These are phyloP conservation scores for Eutypella sp. DNA, from an alignment of 2,329 filamentous ascomycete genomes.

Conservation along the genomic window DNA sequence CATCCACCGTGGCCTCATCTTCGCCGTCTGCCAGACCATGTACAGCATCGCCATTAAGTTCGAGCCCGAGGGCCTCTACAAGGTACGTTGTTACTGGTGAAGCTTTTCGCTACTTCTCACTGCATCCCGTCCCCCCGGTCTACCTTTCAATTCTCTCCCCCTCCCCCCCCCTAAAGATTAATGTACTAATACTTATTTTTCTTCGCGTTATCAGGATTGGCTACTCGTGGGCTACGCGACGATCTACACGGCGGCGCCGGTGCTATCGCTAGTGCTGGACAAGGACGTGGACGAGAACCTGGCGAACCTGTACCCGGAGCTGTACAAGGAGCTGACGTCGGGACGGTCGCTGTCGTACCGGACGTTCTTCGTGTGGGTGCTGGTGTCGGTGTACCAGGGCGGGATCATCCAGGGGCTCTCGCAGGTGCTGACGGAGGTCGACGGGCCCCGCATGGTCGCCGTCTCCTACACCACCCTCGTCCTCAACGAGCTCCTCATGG, in stretches of 20 bases:
- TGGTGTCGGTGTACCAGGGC: slow-evolving; percentile 92
- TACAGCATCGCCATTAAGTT: slow-evolving; percentile 91
- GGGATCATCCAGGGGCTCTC: slow-evolving; percentile 92
- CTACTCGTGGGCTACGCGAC: slow-evolving; percentile 95
- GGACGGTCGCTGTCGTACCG: slow-evolving; percentile 84
- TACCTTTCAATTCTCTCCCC: too few species aligned
- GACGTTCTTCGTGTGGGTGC: slow-evolving; percentile 95
- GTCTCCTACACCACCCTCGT: slow-evolving; percentile 90
- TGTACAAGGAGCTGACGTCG: slow-evolving; percentile 94
- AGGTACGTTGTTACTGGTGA: slow-evolving; percentile 40
- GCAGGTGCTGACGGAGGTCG: slow-evolving; percentile 78
- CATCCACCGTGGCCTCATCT: slow-evolving; percentile 93
- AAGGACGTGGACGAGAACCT: slow-evolving; percentile 91
- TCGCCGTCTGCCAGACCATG: slow-evolving; percentile 93
- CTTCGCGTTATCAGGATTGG: slow-evolving; percentile 68
- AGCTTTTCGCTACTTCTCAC: background rate
- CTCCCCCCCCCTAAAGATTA: background rate
- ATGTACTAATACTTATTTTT: too few species aligned
- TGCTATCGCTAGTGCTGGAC: slow-evolving; percentile 90
- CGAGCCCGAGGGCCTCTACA: slow-evolving; percentile 91
- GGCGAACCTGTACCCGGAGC: slow-evolving; percentile 90
- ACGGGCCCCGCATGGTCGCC: slow-evolving; percentile 72
- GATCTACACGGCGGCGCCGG: slow-evolving; percentile 87
- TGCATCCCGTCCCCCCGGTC: too few species aligned
- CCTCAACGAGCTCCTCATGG: slow-evolving; percentile 94